Base-by-base conservation (phyloP, 192 early-diverging fungal genomes). In the Diversispora eburnea region DNA sequence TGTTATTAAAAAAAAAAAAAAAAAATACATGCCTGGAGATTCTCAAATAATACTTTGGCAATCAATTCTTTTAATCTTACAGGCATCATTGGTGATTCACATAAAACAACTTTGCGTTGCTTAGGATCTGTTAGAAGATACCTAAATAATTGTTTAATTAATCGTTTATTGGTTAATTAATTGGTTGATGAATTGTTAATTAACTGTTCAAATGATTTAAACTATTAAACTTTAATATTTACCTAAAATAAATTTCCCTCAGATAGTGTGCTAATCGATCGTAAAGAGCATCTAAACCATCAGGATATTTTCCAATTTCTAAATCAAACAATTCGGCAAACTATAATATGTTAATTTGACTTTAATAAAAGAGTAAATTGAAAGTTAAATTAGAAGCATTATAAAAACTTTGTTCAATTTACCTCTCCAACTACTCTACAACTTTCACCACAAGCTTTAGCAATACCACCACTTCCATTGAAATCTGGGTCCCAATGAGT, bases 91-190 rank as follows among this genome's bases (percentile, higher is more conserved):
- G 90, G 85, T 1, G 90, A 85, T 77, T 95, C 95, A 58, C 85
- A 89, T 17, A 96, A 67, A 19, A 92, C 87, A 10, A 97, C 93
- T 74, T 93, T 94, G 43, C 92, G 85, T 57, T 89, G 84, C 77
- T 93, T 92, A 9, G 95, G 82, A 76, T 97, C 95, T 4, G 90
- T 88, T 67, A 97, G 72, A 33, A 94, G 76, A n/a, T 89, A 82
- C 51, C 83, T 86, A 59, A 80, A 61, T 42, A 72, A 66, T 45
- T 77, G 70, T 25, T 49, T 17, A 5, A 33, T 15, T 8, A 12
- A 58, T 17, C 15, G 49, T 33, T 4, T 39, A 52, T 8, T 33
- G 25, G 25, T 33, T 33, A 33, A 33, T 33, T 33, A 33, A 33
- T 33, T 33, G 25, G 2, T 33, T 33, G 2, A 33, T 33, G 0